phyloP scores from a whole-genome alignment of 1,284 basidiomycete genomes.

The Cutaneotrichosporon arboriforme region DNA sequence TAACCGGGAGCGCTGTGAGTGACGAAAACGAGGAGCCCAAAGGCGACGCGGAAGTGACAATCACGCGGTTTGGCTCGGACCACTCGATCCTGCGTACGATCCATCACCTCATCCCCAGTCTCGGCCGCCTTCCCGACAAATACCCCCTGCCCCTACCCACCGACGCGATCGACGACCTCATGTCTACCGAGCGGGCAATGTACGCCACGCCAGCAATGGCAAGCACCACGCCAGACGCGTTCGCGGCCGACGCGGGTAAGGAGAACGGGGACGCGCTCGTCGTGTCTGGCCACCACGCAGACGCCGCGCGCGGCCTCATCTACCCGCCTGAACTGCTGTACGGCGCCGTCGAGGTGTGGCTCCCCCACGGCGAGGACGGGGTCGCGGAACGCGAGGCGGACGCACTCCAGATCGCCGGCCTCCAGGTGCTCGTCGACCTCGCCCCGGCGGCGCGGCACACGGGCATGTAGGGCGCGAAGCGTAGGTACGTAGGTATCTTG shows the following conservation, averaged over 20 bases:
- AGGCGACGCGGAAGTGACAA: neutral
- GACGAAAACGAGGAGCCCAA: too few species aligned
- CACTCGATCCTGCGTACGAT: slow-evolving; percentile 17
- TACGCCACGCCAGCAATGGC: slow-evolving; percentile 16
- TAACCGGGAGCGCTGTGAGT: neutral
- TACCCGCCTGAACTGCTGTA: slow-evolving; percentile 74
- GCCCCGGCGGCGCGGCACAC: too few species aligned
- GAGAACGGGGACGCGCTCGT: neutral
- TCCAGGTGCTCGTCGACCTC: slow-evolving; percentile 29
- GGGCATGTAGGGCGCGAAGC: too few species aligned
- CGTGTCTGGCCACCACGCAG: neutral
- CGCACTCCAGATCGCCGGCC: slow-evolving; percentile 25
- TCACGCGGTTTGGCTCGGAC: neutral
- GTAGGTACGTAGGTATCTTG: neutral
- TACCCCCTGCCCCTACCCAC: slow-evolving; percentile 12
- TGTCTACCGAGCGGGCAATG: slow-evolving; percentile 61
- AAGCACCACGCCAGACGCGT: neutral
- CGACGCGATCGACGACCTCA: slow-evolving; percentile 59
- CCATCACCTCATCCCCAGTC: slow-evolving; percentile 8
- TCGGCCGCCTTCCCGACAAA: neutral
- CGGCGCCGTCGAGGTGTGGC: slow-evolving; percentile 69
- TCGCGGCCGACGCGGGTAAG: slow-evolving; percentile 1
- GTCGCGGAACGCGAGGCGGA: slow-evolving; percentile 49
- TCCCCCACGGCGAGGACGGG: slow-evolving; percentile 65
- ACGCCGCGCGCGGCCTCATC: slow-evolving; percentile 54